phyloP scores from a whole-genome alignment of 2,329 filamentous ascomycete species.

The Boeremia exigua region DNA sequence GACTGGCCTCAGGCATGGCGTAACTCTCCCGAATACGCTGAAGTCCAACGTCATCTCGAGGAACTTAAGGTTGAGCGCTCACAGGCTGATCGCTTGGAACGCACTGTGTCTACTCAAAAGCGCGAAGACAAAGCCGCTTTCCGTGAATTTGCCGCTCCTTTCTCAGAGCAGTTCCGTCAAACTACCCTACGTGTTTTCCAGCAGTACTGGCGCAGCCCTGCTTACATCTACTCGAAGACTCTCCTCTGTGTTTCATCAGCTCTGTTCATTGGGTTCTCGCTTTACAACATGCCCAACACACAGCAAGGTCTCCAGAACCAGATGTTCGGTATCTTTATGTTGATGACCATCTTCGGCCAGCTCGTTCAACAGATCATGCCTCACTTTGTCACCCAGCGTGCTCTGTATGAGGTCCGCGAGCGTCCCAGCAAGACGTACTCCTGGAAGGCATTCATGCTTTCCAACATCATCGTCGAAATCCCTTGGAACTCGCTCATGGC shows the following conservation, averaged over 20 bases:
- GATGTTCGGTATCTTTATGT: slow-evolving; percentile 85
- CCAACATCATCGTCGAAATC: slow-evolving; percentile 82
- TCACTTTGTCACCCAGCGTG: slow-evolving; percentile 81
- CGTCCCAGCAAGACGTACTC: slow-evolving; percentile 83
- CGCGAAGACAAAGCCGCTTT: slow-evolving; percentile 62
- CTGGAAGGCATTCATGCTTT: slow-evolving; percentile 85
- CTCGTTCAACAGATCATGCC: slow-evolving; percentile 84
- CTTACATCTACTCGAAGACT: slow-evolving; percentile 86
- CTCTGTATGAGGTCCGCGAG: slow-evolving; percentile 84
- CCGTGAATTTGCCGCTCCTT: slow-evolving; percentile 81
- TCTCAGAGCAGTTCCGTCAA: slow-evolving; percentile 69
- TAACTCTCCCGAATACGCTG: slow-evolving; percentile 54
- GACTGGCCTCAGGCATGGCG: slow-evolving; percentile 60
- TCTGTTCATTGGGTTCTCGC: slow-evolving; percentile 83
- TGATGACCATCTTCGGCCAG: slow-evolving; percentile 80
- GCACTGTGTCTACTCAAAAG: slow-evolving; percentile 49
- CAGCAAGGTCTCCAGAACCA: slow-evolving; percentile 84
- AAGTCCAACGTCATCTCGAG: slow-evolving; percentile 54
- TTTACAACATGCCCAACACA: slow-evolving; percentile 73
- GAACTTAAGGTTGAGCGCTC: slow-evolving; percentile 52
- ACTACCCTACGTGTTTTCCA: slow-evolving; percentile 80
- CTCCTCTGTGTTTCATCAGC: slow-evolving; percentile 69
- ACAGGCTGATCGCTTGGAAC: slow-evolving; percentile 39
- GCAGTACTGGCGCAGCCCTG: slow-evolving; percentile 89
- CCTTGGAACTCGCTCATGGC: slow-evolving; percentile 82